Evolutionary conservation across 2,329 filamentous ascomycete genomes (phyloP).

Genomic region (Periconia sp.): DNA sequence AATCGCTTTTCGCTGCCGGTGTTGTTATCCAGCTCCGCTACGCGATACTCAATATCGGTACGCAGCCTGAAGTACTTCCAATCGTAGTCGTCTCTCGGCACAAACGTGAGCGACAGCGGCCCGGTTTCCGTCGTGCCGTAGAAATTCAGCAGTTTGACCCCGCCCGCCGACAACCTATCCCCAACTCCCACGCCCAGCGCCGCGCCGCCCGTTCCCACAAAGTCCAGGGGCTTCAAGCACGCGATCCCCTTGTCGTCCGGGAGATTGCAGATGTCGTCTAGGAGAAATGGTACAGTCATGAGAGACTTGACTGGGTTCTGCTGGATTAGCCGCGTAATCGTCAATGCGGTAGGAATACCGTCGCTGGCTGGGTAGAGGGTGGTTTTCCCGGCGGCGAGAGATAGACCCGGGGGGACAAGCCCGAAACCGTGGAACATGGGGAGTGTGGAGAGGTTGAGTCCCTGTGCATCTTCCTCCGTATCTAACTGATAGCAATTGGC

Average conservation of each 20-base stretch:
- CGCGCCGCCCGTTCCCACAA: conserved; percentile 39
- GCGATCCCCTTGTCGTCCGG: conserved; percentile 1
- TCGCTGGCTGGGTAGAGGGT: conserved; percentile 28
- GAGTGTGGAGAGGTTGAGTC: conserved; percentile 36
- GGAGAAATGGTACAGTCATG: background rate
- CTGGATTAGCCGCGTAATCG: conserved; percentile 20
- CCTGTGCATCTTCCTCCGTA: background rate
- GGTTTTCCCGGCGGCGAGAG: conserved; percentile 31
- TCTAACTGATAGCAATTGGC: conserved; percentile 3
- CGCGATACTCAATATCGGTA: conserved; percentile 28
- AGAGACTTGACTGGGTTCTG: background rate
- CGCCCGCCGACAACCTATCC: conserved; percentile 16
- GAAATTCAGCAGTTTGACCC: conserved; percentile 38
- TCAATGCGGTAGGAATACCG: conserved; percentile 20
- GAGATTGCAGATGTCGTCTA: background rate
- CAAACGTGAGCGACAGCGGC: conserved; percentile 37
- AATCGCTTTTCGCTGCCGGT: conserved; percentile 10
- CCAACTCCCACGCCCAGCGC: conserved; percentile 29
- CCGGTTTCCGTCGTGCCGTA: conserved; percentile 43
- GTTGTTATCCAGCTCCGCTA: no score
- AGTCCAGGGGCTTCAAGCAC: conserved; percentile 17
- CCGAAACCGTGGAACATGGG: conserved; percentile 42
- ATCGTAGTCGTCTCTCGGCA: conserved; percentile 32
- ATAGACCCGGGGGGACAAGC: conserved; percentile 34
- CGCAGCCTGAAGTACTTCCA: conserved; percentile 37